Evolutionary conservation across 768 basidiomycete genomes (phyloP).

Genomic region (Boletales sp.): DNA sequence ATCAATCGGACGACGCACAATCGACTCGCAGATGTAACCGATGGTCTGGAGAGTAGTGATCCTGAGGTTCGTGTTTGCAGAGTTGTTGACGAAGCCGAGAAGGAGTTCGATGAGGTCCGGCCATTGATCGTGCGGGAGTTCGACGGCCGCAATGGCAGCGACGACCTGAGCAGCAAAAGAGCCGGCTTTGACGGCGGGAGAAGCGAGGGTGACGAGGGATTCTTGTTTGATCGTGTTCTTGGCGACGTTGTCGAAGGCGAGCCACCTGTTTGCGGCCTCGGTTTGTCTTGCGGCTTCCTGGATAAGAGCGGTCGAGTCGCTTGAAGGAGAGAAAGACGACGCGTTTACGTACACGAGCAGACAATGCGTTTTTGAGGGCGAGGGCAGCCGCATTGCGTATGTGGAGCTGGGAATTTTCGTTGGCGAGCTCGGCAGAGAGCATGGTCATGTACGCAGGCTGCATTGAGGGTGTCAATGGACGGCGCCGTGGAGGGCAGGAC

Average conservation of each 20-base stretch:
- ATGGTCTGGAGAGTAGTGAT: constrained; percentile 92
- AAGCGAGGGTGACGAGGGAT: constrained; percentile 77
- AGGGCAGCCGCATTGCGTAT: constrained; percentile 95
- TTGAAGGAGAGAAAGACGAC: constrained; percentile 12
- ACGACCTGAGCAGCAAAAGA: constrained; percentile 91
- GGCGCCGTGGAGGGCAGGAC: constrained; percentile 28
- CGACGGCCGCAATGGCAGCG: constrained; percentile 89
- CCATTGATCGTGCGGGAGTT: constrained; percentile 88
- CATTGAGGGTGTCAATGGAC: constrained; percentile 8
- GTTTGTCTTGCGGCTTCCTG: constrained; percentile 75
- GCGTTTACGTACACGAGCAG: constrained; percentile 71
- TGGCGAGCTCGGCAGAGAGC: constrained; percentile 80
- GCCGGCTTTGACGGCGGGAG: constrained; percentile 67
- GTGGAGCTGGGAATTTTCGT: constrained; percentile 65
- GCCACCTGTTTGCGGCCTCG: constrained; percentile 79
- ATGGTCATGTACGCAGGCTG: constrained; percentile 93
- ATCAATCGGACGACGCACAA: constrained; percentile 56
- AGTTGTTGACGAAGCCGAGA: constrained; percentile 81
- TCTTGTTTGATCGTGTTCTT: constrained; percentile 86
- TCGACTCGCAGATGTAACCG: constrained; percentile 95
- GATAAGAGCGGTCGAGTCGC: constrained; percentile 18
- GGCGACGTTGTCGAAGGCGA: constrained; percentile 61
- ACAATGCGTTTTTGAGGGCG: constrained; percentile 92
- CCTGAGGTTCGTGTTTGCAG: constrained; percentile 64
- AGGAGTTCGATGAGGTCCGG: constrained; percentile 84